A percentile compares a stretch with the other conserved stretches of the same genome.
Conservation (phyloP, 345 rosid species). For the Salix udensis region DNA sequence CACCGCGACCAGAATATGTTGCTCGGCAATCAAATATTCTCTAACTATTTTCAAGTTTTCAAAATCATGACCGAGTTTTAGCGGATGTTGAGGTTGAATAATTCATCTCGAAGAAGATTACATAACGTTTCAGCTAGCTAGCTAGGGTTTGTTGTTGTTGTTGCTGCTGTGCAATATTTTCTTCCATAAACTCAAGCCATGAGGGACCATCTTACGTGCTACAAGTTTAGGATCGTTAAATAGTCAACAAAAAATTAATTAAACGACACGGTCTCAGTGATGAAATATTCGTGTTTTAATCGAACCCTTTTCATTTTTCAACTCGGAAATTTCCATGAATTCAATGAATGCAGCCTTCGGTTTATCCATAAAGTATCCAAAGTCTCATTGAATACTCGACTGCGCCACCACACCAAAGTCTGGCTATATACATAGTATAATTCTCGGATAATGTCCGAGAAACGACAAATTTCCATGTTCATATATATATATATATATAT, state of each 20-base stretch:
- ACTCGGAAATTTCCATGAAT: not conserved
- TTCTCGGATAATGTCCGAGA: too few relatives aligned
- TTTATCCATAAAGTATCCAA: not conserved
- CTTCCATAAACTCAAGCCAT: not conserved
- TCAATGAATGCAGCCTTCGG: not conserved
- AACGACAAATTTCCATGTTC: too few relatives aligned
- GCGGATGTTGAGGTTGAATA: not conserved
- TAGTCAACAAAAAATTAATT: not conserved
- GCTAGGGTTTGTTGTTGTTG: not conserved
- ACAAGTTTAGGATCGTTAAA: not conserved
- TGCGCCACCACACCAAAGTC: not conserved
- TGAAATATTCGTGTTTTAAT: not conserved
- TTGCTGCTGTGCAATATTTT: not conserved
- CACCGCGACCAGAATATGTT: not conserved
- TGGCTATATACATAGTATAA: too few relatives aligned
- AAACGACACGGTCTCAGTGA: not conserved
- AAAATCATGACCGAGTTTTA: not conserved
- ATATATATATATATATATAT: too few relatives aligned
- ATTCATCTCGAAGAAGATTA: not conserved
- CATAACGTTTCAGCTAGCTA: not conserved
- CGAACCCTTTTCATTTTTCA: not conserved
- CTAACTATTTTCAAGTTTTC: not conserved
- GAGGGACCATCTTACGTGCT: not conserved
- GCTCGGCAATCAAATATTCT: not conserved
- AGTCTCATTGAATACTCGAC: not conserved